Conservation (phyloP, 2,329 filamentous ascomycete species). For the Diaporthe ilicicola region DNA sequence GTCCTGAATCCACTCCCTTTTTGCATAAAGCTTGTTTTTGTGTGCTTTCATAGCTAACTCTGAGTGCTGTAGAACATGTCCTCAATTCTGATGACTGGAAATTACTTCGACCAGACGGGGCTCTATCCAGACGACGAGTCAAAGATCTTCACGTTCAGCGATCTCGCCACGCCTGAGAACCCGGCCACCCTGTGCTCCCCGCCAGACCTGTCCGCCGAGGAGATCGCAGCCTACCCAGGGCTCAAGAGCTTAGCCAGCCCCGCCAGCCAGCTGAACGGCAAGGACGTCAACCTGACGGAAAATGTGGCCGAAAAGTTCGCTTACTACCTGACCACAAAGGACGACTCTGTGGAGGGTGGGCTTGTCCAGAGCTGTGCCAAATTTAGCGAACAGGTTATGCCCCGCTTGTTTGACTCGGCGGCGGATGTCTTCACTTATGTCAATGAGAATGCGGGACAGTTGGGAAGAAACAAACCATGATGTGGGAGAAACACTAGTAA, state of each 20-base stretch:
- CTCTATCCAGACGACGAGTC: conserved; percentile 1
- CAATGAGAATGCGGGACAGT: background rate
- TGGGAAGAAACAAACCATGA: conserved; percentile 2
- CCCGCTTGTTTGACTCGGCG: background rate
- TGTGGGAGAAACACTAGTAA: background rate
- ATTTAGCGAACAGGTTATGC: conserved; percentile 44
- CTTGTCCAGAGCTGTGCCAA: conserved; percentile 9
- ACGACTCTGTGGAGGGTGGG: conserved; percentile 5
- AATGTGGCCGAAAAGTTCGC: conserved; percentile 1
- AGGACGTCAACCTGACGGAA: background rate
- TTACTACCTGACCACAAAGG: background rate
- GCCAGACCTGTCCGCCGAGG: conserved; percentile 5
- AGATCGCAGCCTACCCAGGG: background rate
- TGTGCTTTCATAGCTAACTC: too few species aligned
- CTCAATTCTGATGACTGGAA: conserved; percentile 15
- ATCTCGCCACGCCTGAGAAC: background rate
- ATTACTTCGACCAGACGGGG: conserved; percentile 21
- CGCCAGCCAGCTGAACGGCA: conserved; percentile 7
- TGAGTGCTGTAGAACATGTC: conserved; percentile 25
- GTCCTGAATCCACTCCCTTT: too few species aligned
- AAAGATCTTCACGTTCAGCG: conserved; percentile 7
- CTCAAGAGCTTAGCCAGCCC: background rate
- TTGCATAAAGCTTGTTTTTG: too few species aligned
- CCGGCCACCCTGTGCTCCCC: conserved; percentile 18
- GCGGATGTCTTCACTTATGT: background rate